Conservation (phyloP, 305 asterid genomes). For the Nicotiana rustica region DNA sequence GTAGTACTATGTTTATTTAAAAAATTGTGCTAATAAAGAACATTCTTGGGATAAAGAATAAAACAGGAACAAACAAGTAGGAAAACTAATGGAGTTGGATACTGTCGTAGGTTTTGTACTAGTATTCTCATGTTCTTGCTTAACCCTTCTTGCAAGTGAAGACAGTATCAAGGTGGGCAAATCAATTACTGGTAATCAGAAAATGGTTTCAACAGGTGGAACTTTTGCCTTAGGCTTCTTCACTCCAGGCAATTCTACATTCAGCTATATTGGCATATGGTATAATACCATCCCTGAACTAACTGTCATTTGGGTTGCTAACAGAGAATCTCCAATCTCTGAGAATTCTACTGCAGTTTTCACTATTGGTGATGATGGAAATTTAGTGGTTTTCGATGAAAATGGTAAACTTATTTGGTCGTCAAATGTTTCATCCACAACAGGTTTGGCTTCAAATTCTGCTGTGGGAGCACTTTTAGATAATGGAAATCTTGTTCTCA, state of each 20-base stretch:
- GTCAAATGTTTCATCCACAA: not conserved
- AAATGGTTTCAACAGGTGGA: conserved; percentile 46
- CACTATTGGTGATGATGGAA: conserved; percentile 35
- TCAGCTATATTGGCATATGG: conserved; percentile 58
- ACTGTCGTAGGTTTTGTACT: not conserved
- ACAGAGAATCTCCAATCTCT: conserved; percentile 44
- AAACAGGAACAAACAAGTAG: not conserved
- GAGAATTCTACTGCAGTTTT: conserved; percentile 46
- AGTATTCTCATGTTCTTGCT: not conserved
- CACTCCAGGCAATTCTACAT: conserved; percentile 52
- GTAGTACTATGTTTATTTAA: no score
- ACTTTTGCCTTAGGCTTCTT: conserved; percentile 73
- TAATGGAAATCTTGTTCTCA: conserved; percentile 55
- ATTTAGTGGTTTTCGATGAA: conserved; percentile 2
- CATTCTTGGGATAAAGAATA: not conserved
- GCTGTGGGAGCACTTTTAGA: conserved; percentile 47
- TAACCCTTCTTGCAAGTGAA: not conserved
- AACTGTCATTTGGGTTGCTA: conserved; percentile 57
- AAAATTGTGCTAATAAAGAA: not conserved
- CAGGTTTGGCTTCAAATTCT: conserved; percentile 24
- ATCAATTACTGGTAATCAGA: conserved; percentile 17
- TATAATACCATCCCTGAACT: conserved; percentile 45
- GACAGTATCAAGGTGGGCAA: not conserved
- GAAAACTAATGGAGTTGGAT: conserved; percentile 3
- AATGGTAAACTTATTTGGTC: conserved; percentile 48